Conservation (phyloP, 331 rosid species). For the Quercus lobata region DNA sequence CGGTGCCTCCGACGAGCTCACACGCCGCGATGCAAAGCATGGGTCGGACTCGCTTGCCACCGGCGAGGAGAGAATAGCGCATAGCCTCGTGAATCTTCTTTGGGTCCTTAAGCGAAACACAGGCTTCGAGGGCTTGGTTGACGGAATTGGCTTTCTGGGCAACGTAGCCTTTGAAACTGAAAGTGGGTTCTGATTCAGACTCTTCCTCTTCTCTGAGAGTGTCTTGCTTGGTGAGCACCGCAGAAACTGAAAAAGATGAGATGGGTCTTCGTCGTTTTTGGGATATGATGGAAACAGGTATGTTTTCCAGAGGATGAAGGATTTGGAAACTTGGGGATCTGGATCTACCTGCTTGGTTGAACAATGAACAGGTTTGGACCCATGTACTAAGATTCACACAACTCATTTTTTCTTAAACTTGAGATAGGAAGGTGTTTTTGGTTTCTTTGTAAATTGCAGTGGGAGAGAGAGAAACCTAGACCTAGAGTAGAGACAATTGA, state of each 20-base stretch:
- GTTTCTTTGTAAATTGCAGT: not conserved
- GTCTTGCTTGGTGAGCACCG: slow-evolving; percentile 32
- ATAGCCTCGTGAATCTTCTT: slow-evolving; percentile 66
- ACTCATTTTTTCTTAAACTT: slow-evolving; percentile 36
- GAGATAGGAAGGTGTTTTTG: not conserved
- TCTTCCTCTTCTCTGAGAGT: slow-evolving; percentile 14
- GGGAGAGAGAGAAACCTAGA: not conserved
- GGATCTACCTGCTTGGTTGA: slow-evolving; percentile 38
- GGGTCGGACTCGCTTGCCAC: slow-evolving; percentile 84
- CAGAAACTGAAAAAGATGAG: slow-evolving; percentile 24
- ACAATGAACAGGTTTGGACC: slow-evolving; percentile 19
- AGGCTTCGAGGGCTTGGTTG: slow-evolving; percentile 55
- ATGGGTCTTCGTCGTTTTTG: not conserved
- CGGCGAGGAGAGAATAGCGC: slow-evolving; percentile 88
- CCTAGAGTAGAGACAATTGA: no score
- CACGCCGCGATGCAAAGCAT: slow-evolving; percentile 79
- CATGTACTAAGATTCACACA: slow-evolving; percentile 39
- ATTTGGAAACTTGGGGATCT: slow-evolving; percentile 22
- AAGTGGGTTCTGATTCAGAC: slow-evolving; percentile 14
- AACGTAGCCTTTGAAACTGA: slow-evolving; percentile 62
- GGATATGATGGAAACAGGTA: slow-evolving; percentile 7
- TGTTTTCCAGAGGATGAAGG: slow-evolving; percentile 10
- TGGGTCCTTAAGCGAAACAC: slow-evolving; percentile 55
- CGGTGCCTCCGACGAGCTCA: slow-evolving; percentile 63
- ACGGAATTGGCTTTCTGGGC: slow-evolving; percentile 44